Conservation (phyloP, 2,329 filamentous ascomycete species). For the Apiospora saccharicola region DNA sequence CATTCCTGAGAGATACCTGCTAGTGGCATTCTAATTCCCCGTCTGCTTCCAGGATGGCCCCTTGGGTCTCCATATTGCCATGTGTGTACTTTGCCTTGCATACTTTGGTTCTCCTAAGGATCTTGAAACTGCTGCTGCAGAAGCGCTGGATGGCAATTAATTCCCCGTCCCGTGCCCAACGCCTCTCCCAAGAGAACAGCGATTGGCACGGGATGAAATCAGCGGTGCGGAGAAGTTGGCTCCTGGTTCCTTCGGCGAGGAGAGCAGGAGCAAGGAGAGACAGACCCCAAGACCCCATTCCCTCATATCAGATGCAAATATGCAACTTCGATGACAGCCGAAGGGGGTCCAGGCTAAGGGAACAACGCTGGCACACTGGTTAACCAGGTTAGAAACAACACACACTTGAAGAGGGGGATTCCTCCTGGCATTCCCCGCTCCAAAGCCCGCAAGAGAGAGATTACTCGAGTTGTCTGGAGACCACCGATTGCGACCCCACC, state of each 20-base stretch:
- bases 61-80: background rate
- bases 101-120: background rate
- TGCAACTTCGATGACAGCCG: conserved; percentile 2
- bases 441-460: background rate
- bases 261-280: background rate
- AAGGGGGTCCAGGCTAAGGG: background rate
- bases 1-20: too few species aligned
- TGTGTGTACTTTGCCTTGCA: background rate
- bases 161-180: background rate
- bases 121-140: background rate
- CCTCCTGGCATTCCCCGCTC: background rate
- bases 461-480: conserved; percentile 14
- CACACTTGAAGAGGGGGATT: background rate
- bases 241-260: background rate
- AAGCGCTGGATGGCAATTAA: conserved; percentile 16
- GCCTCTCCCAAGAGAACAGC: background rate
- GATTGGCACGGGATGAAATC: conserved; percentile 6
- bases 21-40: too few species aligned
- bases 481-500: conserved; percentile 15
- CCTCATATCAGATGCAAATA: conserved; percentile 14
- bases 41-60: too few species aligned
- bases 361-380: background rate
- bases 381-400: background rate
- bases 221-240: background rate
- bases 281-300: background rate